Percentiles rank a stretch among this genome's conserved stretches.
Evolutionary conservation across 768 basidiomycete species (phyloP).

Genomic region (Boletus rufocinnamomeus): DNA sequence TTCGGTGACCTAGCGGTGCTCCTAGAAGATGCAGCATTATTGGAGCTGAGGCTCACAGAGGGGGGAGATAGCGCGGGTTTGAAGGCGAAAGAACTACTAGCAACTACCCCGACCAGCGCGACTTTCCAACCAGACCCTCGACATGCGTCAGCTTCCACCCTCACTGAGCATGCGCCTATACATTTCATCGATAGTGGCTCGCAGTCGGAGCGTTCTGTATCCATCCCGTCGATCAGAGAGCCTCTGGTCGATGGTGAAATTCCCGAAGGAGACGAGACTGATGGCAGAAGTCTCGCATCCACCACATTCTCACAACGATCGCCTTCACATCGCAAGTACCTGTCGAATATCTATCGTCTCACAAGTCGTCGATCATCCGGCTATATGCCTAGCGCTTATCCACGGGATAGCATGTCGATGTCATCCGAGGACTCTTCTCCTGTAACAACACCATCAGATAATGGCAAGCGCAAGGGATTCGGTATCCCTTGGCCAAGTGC

Average conservation of each 20-base stretch:
- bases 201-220: slow-evolving; percentile 29
- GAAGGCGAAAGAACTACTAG: slow-evolving; percentile 12
- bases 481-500: slow-evolving; percentile 49
- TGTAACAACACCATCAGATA: slow-evolving; percentile 60
- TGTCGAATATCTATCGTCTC: slow-evolving; percentile 50
- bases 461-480: slow-evolving; percentile 34
- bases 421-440: slow-evolving; percentile 70
- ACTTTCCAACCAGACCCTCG: slow-evolving; percentile 28
- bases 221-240: slow-evolving; percentile 35
- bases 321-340: slow-evolving; percentile 46
- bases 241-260: slow-evolving; percentile 26
- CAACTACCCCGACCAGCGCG: slow-evolving; percentile 28
- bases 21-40: slow-evolving; percentile 56
- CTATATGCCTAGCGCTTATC: slow-evolving; percentile 43
- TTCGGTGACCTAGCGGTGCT: slow-evolving; percentile 54
- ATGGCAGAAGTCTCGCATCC: slow-evolving; percentile 34
- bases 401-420: slow-evolving; percentile 62
- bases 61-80: slow-evolving; percentile 42
- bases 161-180: slow-evolving; percentile 19
- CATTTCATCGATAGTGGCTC: slow-evolving; percentile 26
- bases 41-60: slow-evolving; percentile 54
- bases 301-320: slow-evolving; percentile 54
- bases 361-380: slow-evolving; percentile 42
- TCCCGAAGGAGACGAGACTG: slow-evolving; percentile 30
- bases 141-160: slow-evolving; percentile 24